Evolutionary conservation across 176 grass and related monocot species (phyloP), one percentile per base, ranked within the genome.

Genomic region (Oropetium thomaeum): DNA sequence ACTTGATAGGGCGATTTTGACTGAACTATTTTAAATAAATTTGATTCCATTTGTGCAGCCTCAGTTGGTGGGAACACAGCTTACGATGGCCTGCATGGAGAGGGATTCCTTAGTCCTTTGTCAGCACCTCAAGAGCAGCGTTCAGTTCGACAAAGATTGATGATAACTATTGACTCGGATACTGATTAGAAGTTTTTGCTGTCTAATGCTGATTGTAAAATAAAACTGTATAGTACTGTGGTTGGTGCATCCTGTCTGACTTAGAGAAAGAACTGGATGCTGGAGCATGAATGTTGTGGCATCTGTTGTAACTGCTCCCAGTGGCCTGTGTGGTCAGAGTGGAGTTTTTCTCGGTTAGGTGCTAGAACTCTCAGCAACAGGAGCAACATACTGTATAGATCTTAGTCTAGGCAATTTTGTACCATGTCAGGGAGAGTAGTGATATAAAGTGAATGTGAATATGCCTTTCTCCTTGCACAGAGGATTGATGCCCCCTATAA

Each of bases 151-250:
- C 76, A 43, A 12, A 84, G 73, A 81, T 30, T 84, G 25, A 8
- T 91, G 77, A 8, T 87, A 40, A 75, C 70, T 7, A 88, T 96
- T 16, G 88, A 88, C 31, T 90, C 79, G 4, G 92, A 91, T 69
- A 89, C 82, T 78, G 92, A 91, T 81, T 88, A 80, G 83, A 54
- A 30, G 20, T 66, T 2, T 22, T 69, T 16, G 67, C 68, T 65
- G 13, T 27, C 32, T 44, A 10, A 8, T 26, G 9, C 8, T 39
- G 8, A 23, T 39, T 40, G 35, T n/a, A n/a, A n/a, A n/a, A n/a
- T n/a, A n/a, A n/a, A n/a, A n/a, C n/a, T n/a, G n/a, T n/a, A n/a
- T n/a, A n/a, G n/a, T n/a, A n/a, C n/a, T n/a, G n/a, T 54, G 51
- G 54, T 79, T 4, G 20, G n/a, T 38, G 8, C 2, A 9, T 79